phyloP scores from a whole-genome alignment of 441 rosid species.

The Brassica hybrid region DNA sequence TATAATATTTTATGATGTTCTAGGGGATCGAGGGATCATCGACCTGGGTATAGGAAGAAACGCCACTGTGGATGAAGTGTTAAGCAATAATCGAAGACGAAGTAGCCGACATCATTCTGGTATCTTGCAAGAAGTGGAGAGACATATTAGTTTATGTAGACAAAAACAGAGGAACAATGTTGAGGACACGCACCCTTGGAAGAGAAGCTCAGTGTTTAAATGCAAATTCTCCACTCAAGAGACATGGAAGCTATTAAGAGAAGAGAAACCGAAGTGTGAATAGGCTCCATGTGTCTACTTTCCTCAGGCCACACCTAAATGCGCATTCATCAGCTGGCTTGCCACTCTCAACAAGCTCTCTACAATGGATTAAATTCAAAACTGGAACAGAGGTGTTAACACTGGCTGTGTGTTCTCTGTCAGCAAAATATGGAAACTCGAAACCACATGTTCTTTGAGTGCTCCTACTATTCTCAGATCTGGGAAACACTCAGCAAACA shows the following conservation, averaged over 20 bases:
- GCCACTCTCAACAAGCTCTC: too few relatives aligned
- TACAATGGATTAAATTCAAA: neutral
- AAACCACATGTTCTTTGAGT: neutral
- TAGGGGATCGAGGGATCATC: neutral
- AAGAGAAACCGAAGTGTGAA: neutral
- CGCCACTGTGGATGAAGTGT: neutral
- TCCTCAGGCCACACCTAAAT: neutral
- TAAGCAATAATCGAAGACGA: neutral
- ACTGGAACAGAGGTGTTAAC: neutral
- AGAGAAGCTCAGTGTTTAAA: neutral
- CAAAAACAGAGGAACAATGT: neutral
- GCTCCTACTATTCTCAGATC: neutral
- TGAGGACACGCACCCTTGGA: neutral
- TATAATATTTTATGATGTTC: neutral
- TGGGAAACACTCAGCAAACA: neutral
- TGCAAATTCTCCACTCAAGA: neutral
- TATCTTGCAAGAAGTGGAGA: neutral
- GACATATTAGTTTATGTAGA: neutral
- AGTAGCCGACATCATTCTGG: neutral
- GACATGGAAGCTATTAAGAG: neutral
- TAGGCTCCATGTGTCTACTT: too few relatives aligned
- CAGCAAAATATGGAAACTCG: neutral
- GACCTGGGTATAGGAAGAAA: neutral
- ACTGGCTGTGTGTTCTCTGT: too few relatives aligned
- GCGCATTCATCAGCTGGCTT: too few relatives aligned